These are phyloP conservation scores for Suillus clintonianus DNA, from an alignment of 768 basidiomycete genomes.

Conservation along the genomic window DNA sequence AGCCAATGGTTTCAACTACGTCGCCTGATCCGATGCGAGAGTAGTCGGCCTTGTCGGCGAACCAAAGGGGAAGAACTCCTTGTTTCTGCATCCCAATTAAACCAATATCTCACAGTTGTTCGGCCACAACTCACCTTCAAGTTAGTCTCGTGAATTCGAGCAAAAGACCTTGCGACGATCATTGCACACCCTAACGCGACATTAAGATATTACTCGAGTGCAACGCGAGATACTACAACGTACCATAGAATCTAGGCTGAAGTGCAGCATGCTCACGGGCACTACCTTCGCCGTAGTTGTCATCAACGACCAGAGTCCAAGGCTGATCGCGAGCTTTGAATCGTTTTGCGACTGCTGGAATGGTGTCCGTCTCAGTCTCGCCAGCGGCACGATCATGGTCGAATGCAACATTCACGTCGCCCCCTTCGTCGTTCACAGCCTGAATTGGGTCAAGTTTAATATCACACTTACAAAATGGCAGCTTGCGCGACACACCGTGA, in stretches of 20 bases:
- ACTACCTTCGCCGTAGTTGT: constrained; percentile 97
- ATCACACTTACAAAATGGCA: neutral
- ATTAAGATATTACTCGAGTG: neutral
- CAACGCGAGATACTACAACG: constrained; percentile 8
- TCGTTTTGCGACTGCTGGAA: constrained; percentile 88
- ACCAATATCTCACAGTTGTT: neutral
- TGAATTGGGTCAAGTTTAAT: constrained; percentile 24
- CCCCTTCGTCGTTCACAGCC: constrained; percentile 95
- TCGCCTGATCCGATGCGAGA: constrained; percentile 81
- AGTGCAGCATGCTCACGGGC: constrained; percentile 97
- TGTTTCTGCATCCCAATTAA: constrained; percentile 70
- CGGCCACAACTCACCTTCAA: constrained; percentile 62
- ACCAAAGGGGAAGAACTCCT: constrained; percentile 96
- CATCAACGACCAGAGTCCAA: constrained; percentile 94
- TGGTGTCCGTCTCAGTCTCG: constrained; percentile 66
- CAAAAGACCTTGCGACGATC: constrained; percentile 92
- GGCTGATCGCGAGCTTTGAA: constrained; percentile 83
- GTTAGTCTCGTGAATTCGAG: constrained; percentile 98
- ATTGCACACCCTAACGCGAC: constrained; percentile 66
- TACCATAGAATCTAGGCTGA: constrained; percentile 93
- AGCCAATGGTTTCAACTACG: constrained; percentile 78
- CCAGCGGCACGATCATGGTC: constrained; percentile 60
- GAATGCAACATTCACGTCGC: constrained; percentile 88
- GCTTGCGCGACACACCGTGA: constrained; percentile 56
- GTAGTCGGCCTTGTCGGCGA: constrained; percentile 86